A percentile compares a stretch with the other conserved stretches of the same genome.
phyloP scores from a whole-genome alignment of 2,329 filamentous ascomycete genomes.

The Anisogramma anomala region DNA sequence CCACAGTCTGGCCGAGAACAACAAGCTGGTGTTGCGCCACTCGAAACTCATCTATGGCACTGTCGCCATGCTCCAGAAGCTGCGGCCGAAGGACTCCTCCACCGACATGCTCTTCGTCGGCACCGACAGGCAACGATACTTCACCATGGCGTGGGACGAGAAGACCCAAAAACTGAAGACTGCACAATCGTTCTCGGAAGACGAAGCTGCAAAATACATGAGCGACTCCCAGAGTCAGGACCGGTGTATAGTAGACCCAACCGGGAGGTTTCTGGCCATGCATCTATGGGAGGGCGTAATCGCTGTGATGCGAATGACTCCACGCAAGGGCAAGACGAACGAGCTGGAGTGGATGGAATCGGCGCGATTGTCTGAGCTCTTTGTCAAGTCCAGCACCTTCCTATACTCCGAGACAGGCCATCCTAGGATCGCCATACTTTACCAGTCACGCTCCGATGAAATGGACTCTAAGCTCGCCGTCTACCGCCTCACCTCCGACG shows the following conservation, averaged over 20 bases:
- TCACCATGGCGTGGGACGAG: conserved; percentile 74
- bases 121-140: conserved; percentile 82
- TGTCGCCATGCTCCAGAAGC: conserved; percentile 70
- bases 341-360: conserved; percentile 41
- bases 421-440: conserved; percentile 46
- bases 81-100: conserved; percentile 60
- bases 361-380: conserved; percentile 46
- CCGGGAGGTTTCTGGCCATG: conserved; percentile 47
- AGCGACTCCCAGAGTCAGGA: conserved; percentile 74
- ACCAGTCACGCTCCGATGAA: conserved; percentile 40
- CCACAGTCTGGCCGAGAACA: conserved; percentile 57
- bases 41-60: conserved; percentile 73
- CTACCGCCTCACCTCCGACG: conserved; percentile 47
- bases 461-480: conserved; percentile 45
- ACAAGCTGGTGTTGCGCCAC: conserved; percentile 47
- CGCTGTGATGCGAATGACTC: conserved; percentile 40
- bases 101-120: conserved; percentile 87
- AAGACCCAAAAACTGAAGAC: conserved; percentile 39
- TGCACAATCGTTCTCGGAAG: conserved; percentile 35
- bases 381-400: conserved; percentile 47
- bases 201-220: conserved; percentile 48
- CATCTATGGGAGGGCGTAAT: conserved; percentile 50
- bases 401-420: conserved; percentile 47
- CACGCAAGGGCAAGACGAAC: conserved; percentile 32
- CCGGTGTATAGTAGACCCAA: conserved; percentile 73